These are phyloP conservation scores for Francoa sonchifolia DNA, from an alignment of 441 rosid species.

Conservation along the genomic window DNA sequence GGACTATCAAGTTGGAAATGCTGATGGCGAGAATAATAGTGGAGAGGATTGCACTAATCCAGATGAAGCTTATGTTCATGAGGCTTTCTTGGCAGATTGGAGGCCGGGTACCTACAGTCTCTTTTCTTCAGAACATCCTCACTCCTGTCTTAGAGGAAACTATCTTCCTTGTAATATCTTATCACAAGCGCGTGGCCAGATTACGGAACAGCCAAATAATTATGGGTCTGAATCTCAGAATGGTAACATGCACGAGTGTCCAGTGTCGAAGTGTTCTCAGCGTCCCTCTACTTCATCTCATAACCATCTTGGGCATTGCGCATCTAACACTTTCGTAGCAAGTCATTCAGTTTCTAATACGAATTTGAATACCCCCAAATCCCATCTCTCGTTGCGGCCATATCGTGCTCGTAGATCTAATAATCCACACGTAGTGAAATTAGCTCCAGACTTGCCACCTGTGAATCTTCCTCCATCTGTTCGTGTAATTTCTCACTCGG, in stretches of 20 bases:
- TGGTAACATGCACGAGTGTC: constrained; percentile 22
- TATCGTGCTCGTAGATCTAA: constrained; percentile 31
- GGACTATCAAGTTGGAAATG: constrained; percentile 39
- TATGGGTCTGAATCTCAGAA: constrained; percentile 21
- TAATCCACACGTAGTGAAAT: constrained; percentile 55
- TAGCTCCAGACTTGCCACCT: constrained; percentile 89
- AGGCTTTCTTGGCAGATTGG: constrained; percentile 84
- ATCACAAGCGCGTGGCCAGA: constrained; percentile 15
- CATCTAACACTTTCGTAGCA: constrained; percentile 16
- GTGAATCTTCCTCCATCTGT: constrained; percentile 91
- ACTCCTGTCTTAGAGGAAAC: constrained; percentile 21
- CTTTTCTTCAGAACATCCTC: constrained; percentile 22
- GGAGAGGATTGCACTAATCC: constrained; percentile 45
- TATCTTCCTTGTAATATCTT: constrained; percentile 16
- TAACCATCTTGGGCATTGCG: constrained; percentile 14
- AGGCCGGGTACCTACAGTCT: constrained; percentile 39
- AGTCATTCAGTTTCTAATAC: constrained; percentile 19
- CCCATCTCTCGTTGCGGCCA: constrained; percentile 34
- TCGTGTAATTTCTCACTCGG: constrained; percentile 69
- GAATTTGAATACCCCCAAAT: constrained; percentile 21
- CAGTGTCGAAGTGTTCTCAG: constrained; percentile 17
- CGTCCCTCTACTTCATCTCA: constrained; percentile 17
- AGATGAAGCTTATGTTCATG: constrained; percentile 68
- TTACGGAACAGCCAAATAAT: constrained; percentile 24
- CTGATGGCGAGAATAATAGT: constrained; percentile 35